phyloP scores from a whole-genome alignment of 2,329 filamentous ascomycete genomes.

The Juglanconis oblonga region DNA sequence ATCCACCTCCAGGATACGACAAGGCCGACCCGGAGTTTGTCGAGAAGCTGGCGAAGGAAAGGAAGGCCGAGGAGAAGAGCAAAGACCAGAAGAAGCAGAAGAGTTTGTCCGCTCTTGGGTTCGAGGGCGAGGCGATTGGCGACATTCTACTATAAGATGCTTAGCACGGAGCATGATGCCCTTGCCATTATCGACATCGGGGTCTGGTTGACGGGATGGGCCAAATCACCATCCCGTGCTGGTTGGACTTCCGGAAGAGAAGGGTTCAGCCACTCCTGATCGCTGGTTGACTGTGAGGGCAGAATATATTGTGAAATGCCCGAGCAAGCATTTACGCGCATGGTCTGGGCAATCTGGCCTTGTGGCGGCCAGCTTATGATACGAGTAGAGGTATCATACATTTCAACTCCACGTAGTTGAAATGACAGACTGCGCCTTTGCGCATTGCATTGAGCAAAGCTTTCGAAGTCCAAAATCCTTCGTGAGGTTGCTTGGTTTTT shows the following conservation, averaged over 20 bases:
- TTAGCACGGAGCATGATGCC: background rate
- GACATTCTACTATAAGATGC: constrained; percentile 64
- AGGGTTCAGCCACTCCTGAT: background rate
- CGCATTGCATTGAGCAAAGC: no score
- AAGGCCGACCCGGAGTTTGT: constrained; percentile 49
- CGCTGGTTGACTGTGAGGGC: constrained; percentile 27
- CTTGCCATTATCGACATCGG: constrained; percentile 5
- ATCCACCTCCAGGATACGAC: constrained; percentile 68
- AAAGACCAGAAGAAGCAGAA: constrained; percentile 70
- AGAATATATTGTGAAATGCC: constrained; percentile 53
- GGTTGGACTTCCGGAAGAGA: constrained; percentile 5
- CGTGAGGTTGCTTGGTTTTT: no score
- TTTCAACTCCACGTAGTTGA: background rate
- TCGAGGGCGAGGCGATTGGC: constrained; percentile 80
- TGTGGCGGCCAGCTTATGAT: constrained; percentile 18
- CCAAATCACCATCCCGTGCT: no score
- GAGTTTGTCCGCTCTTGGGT: constrained; percentile 75
- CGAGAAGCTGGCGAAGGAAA: constrained; percentile 68
- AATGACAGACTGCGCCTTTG: background rate
- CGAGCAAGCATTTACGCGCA: constrained; percentile 21
- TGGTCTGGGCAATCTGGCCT: background rate
- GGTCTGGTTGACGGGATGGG: background rate
- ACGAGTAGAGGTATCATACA: constrained; percentile 17
- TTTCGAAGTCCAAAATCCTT: no score
- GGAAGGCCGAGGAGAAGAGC: constrained; percentile 65